Percentiles rank a stretch among this genome's conserved stretches.
Evolutionary conservation across 2,329 filamentous ascomycete genomes (phyloP).

Genomic region (Fusarium fujikuroi): DNA sequence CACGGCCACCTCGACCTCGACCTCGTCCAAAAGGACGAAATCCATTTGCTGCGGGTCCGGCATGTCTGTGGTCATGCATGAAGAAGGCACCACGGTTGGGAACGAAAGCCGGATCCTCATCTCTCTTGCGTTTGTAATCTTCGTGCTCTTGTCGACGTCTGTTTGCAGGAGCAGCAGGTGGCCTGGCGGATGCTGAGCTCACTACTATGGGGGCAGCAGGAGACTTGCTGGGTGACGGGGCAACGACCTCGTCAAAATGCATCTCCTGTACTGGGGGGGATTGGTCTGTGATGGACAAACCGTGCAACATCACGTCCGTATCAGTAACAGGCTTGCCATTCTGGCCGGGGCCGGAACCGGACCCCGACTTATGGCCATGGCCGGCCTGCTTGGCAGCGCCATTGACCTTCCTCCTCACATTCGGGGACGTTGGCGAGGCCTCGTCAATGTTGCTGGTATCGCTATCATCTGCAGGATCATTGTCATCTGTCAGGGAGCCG

Average conservation of each 20-base stretch:
- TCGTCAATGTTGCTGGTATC: conserved; percentile 73
- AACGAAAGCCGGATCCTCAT: conserved; percentile 91
- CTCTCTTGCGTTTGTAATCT: conserved; percentile 87
- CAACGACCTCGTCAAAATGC: conserved; percentile 57
- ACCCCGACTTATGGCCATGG: conserved; percentile 49
- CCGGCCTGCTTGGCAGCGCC: conserved; percentile 52
- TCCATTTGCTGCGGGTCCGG: conserved; percentile 80
- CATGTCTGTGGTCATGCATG: conserved; percentile 91
- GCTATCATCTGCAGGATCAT: conserved; percentile 68
- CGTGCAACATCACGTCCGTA: conserved; percentile 69
- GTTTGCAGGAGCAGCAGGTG: conserved; percentile 71
- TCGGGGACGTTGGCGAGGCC: conserved; percentile 61
- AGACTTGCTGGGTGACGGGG: conserved; percentile 53
- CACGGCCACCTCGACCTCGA: conserved; percentile 69
- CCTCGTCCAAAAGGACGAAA: conserved; percentile 78
- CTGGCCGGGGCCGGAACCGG: conserved; percentile 50
- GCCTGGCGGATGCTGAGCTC: conserved; percentile 62
- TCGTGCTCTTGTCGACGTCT: conserved; percentile 86
- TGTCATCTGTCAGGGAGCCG: conserved; percentile 72
- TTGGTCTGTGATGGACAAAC: conserved; percentile 58
- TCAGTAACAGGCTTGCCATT: conserved; percentile 56
- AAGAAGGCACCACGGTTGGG: conserved; percentile 96
- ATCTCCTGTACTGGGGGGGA: conserved; percentile 56
- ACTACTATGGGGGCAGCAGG: conserved; percentile 63
- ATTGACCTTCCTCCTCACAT: conserved; percentile 55